These are phyloP conservation scores for Cyberlindnera nakhonratchasimensis DNA, from an alignment of 805 yeast genomes.

Conservation along the genomic window DNA sequence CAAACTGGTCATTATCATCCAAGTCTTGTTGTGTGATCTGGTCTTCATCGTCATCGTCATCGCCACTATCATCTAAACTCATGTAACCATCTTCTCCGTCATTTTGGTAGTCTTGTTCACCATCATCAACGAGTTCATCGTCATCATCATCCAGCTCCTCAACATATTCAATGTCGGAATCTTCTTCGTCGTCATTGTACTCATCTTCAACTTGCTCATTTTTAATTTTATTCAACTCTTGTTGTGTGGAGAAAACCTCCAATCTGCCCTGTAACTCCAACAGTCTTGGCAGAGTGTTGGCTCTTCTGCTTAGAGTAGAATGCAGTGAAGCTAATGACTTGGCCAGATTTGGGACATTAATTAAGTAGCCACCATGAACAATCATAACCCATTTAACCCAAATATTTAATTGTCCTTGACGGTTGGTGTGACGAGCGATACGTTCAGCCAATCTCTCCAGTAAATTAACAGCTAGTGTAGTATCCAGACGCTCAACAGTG, in stretches of 20 bases:
- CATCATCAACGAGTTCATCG: conserved; percentile 33
- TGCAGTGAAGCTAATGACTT: conserved; percentile 60
- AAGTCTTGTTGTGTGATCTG: conserved; percentile 11
- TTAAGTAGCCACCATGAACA: conserved; percentile 70
- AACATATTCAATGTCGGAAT: conserved; percentile 53
- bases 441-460: conserved; percentile 58
- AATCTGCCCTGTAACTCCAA: conserved; percentile 81
- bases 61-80: conserved; percentile 29
- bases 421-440: conserved; percentile 54
- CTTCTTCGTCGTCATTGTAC: conserved; percentile 31
- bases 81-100: conserved; percentile 31
- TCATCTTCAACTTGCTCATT: conserved; percentile 35
- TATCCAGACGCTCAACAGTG: conserved; percentile 53
- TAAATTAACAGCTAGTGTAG: conserved; percentile 50
- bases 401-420: conserved; percentile 48
- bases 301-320: conserved; percentile 60
- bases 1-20: conserved; percentile 25
- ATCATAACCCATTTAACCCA: conserved; percentile 91
- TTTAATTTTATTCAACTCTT: conserved; percentile 51
- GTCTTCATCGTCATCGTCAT: conserved; percentile 29
- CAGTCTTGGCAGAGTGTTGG: conserved; percentile 66
- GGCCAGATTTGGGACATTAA: conserved; percentile 44
- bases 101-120: conserved; percentile 26
- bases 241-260: conserved; percentile 63
- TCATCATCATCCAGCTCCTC: conserved; percentile 58